Evolutionary conservation across 441 rosid genomes (phyloP).

Genomic region (Melastoma candidum): DNA sequence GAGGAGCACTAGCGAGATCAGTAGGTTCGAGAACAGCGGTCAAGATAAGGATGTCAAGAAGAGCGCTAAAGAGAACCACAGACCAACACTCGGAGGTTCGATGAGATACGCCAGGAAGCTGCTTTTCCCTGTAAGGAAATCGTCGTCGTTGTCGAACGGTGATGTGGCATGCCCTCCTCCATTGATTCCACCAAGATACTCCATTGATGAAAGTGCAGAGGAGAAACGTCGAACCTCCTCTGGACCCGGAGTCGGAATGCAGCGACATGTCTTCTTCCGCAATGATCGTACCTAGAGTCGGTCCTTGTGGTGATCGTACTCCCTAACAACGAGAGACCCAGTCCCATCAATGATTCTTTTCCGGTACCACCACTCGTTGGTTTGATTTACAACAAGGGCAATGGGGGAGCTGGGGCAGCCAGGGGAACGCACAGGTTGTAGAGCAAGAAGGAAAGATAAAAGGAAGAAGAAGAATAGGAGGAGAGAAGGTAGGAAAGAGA

Average conservation of each 20-base stretch:
- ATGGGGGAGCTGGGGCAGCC: too few relatives aligned
- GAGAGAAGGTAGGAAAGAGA: too few relatives aligned
- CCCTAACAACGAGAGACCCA: too few relatives aligned
- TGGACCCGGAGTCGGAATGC: constrained; percentile 41
- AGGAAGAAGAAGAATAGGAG: too few relatives aligned
- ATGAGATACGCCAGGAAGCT: constrained; percentile 35
- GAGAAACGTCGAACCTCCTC: constrained; percentile 13
- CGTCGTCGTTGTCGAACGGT: constrained; percentile 16
- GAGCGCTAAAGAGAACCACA: constrained; percentile 37
- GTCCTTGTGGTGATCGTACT: too few relatives aligned
- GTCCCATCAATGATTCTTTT: too few relatives aligned
- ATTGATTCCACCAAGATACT: constrained; percentile 45
- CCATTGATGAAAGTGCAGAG: constrained; percentile 49
- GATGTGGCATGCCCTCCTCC: constrained; percentile 10
- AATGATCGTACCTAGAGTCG: not conserved
- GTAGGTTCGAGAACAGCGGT: constrained; percentile 25
- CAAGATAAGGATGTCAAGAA: constrained; percentile 6
- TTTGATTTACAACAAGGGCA: too few relatives aligned
- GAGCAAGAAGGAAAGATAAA: too few relatives aligned
- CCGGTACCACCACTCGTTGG: too few relatives aligned
- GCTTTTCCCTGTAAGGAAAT: constrained; percentile 16
- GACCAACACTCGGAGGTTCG: constrained; percentile 44
- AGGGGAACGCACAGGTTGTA: too few relatives aligned
- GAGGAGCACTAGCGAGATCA: constrained; percentile 23
- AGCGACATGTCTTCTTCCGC: constrained; percentile 29